Conservation (phyloP, 1,284 basidiomycete genomes). For the Cutaneotrichosporon sp. region DNA sequence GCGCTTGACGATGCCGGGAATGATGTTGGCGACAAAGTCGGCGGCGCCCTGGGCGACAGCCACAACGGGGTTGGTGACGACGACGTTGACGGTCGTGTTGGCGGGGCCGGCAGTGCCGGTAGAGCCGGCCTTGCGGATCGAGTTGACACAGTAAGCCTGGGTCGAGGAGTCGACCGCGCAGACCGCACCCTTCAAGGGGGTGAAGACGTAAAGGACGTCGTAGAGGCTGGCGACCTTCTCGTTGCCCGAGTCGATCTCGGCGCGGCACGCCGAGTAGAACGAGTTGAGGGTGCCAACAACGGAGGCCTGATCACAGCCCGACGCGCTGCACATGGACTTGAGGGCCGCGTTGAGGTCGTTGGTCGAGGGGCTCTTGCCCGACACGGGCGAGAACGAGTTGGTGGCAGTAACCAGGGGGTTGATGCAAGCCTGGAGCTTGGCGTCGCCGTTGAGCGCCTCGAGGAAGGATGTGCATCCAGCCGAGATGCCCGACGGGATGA, state of each 20-base stretch:
- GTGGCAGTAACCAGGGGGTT: conserved; percentile 62
- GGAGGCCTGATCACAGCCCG: conserved; percentile 57
- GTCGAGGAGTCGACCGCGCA: conserved; percentile 66
- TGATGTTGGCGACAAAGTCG: conserved; percentile 38
- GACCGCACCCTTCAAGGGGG: conserved; percentile 61
- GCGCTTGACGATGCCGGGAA: conserved; percentile 28
- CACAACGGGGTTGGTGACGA: conserved; percentile 23
- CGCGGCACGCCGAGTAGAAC: conserved; percentile 65
- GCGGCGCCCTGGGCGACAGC: conserved; percentile 27
- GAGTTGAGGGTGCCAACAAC: conserved; percentile 60
- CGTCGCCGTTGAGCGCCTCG: conserved; percentile 59
- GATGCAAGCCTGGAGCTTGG: conserved; percentile 59
- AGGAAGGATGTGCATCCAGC: conserved; percentile 60
- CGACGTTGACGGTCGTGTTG: neutral
- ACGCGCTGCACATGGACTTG: conserved; percentile 55
- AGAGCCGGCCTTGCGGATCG: conserved; percentile 39
- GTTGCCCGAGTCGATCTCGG: conserved; percentile 57
- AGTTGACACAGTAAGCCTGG: conserved; percentile 61
- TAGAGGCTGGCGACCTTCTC: conserved; percentile 59
- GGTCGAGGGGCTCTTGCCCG: conserved; percentile 54
- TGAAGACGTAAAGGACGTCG: conserved; percentile 68
- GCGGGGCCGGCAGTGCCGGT: conserved; percentile 13
- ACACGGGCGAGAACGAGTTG: conserved; percentile 56
- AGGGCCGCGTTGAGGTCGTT: conserved; percentile 57
- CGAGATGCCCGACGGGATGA: conserved; percentile 58